These are phyloP conservation scores for Spathaspora sp. DNA, from an alignment of 1,139 yeast species.

Conservation along the genomic window DNA sequence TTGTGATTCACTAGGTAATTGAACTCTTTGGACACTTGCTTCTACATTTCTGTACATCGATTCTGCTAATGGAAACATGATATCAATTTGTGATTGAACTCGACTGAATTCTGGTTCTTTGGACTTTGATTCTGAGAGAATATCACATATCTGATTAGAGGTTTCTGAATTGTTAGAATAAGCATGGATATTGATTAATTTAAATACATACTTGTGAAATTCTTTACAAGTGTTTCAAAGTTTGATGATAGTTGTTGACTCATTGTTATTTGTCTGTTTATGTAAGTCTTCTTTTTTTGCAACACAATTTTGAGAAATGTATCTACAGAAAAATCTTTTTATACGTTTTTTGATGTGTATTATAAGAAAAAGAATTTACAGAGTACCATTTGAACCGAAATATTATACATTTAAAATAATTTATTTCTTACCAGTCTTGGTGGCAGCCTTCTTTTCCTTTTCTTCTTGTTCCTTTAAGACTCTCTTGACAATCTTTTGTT, in stretches of 20 bases:
- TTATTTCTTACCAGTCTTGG: constrained; percentile 43
- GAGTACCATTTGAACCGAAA: constrained; percentile 8
- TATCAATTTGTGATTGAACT: constrained; percentile 10
- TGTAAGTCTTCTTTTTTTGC: not conserved
- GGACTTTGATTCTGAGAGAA: constrained; percentile 3
- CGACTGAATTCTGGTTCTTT: constrained; percentile 6
- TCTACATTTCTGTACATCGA: constrained; percentile 9
- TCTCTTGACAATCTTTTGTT: constrained; percentile 99
- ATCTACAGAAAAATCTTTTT: not conserved
- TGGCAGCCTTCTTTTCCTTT: constrained; percentile 68
- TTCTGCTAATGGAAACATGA: constrained; percentile 11
- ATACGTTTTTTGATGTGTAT: constrained; percentile 3
- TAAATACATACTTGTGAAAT: constrained; percentile 9
- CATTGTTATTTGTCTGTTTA: constrained; percentile 7
- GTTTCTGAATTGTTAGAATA: constrained; percentile 7
- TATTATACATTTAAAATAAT: constrained; percentile 17
- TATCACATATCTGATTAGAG: constrained; percentile 10
- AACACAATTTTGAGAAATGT: not conserved
- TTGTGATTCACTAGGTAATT: constrained; percentile 7
- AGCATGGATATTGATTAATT: not conserved
- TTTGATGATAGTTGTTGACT: constrained; percentile 10
- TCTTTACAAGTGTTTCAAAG: constrained; percentile 8
- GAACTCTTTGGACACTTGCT: constrained; percentile 3
- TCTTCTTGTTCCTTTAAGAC: constrained; percentile 93
- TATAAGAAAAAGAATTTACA: constrained; percentile 6